A percentile compares a stretch with the other conserved stretches of the same genome.
Evolutionary conservation across 2,329 filamentous ascomycete genomes (phyloP).

Genomic region (Orbilia blumenaviensis): DNA sequence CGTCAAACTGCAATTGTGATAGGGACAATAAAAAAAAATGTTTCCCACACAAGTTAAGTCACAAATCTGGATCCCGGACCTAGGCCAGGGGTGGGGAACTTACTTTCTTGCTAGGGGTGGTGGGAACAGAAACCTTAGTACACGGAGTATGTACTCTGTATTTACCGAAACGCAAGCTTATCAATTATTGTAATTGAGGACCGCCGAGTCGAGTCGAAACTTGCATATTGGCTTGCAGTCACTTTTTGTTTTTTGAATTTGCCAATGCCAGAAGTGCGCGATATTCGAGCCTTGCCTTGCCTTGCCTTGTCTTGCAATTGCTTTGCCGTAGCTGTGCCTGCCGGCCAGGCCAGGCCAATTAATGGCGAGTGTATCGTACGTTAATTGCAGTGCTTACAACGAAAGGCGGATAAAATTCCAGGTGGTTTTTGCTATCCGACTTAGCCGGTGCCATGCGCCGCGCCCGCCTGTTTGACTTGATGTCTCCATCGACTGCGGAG

Average conservation of each 20-base stretch:
- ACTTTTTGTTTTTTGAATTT: conserved; percentile 19
- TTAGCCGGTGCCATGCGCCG: conserved; percentile 48
- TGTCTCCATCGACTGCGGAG: background rate
- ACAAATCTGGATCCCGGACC: conserved; percentile 13
- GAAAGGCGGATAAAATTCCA: conserved; percentile 7
- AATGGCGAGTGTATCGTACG: conserved; percentile 5
- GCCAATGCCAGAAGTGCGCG: conserved; percentile 42
- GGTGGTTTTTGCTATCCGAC: conserved; percentile 42
- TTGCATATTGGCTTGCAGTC: conserved; percentile 15
- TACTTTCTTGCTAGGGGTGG: background rate
- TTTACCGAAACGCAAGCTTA: conserved; percentile 53
- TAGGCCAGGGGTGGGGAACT: conserved; percentile 14
- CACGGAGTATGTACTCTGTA: too few species aligned
- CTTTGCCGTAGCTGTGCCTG: too few species aligned
- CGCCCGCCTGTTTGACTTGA: too few species aligned
- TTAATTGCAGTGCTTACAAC: background rate
- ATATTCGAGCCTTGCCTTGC: conserved; percentile 46
- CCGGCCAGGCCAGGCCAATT: too few species aligned
- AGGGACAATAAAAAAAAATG: conserved; percentile 12
- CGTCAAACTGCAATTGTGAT: conserved; percentile 32
- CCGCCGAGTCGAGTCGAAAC: background rate
- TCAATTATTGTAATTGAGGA: conserved; percentile 19
- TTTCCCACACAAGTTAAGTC: too few species aligned
- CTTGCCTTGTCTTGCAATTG: background rate
- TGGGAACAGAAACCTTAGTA: too few species aligned